These are phyloP conservation scores for Aspergillus sp. DNA, from an alignment of 2,329 filamentous ascomycete species.

Conservation along the genomic window DNA sequence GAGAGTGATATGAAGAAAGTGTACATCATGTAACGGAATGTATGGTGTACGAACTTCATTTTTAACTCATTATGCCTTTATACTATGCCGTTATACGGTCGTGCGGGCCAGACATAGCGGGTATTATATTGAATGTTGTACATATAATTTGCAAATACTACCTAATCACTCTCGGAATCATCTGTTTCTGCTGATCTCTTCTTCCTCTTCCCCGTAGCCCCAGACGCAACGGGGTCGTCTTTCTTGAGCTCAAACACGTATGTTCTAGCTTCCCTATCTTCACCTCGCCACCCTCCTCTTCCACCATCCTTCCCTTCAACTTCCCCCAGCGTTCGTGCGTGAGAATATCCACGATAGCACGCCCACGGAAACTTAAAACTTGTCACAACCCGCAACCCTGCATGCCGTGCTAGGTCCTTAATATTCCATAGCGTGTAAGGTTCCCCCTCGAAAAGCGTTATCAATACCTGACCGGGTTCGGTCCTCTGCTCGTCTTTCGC, in stretches of 20 bases:
- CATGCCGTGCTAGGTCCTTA: constrained; percentile 77
- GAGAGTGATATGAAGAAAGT: constrained; percentile 74
- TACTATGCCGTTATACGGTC: not conserved
- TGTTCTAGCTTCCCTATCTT: constrained; percentile 48
- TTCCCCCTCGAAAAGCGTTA: constrained; percentile 89
- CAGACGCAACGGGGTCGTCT: constrained; percentile 24
- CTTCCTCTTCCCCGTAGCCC: constrained; percentile 30
- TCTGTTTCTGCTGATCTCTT: constrained; percentile 33
- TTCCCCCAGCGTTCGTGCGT: constrained; percentile 48
- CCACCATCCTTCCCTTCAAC: constrained; percentile 41
- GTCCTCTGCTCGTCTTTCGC: constrained; percentile 21
- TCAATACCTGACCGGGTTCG: constrained; percentile 61
- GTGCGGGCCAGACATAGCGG: not conserved
- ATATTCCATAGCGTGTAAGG: constrained; percentile 97
- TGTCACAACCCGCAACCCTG: constrained; percentile 46
- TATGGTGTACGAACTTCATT: not conserved
- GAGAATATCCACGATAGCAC: constrained; percentile 48
- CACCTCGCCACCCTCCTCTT: constrained; percentile 48
- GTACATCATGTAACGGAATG: constrained; percentile 68
- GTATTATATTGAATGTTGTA: not conserved
- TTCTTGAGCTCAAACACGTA: constrained; percentile 47
- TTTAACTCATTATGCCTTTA: not conserved
- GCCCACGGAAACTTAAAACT: constrained; percentile 50
- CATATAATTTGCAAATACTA: not conserved
- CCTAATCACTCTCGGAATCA: constrained; percentile 35